Conservation (phyloP, 2,329 filamentous ascomycete genomes). For the Xylariaceae sp. region DNA sequence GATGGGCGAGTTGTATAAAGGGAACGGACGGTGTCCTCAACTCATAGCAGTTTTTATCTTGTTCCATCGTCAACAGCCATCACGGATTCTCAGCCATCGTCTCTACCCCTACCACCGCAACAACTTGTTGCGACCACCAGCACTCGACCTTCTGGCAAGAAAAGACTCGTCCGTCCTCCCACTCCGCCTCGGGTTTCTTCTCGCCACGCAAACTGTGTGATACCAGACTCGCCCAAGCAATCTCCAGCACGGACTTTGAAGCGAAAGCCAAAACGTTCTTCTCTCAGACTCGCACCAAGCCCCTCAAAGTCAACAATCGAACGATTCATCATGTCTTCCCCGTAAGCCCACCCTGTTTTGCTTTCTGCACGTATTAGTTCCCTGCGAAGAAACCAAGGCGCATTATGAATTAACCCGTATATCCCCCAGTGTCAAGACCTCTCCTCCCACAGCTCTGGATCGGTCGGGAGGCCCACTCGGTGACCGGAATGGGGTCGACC, state of each 20-base stretch:
- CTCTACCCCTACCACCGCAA: constrained; percentile 9
- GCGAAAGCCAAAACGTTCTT: constrained; percentile 36
- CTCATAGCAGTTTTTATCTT: constrained; percentile 18
- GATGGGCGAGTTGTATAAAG: constrained; percentile 34
- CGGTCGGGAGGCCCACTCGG: constrained; percentile 24
- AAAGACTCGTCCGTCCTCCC: constrained; percentile 27
- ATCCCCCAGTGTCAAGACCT: constrained; percentile 32
- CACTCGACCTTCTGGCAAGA: constrained; percentile 14
- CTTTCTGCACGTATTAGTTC: background rate
- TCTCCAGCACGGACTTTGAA: constrained; percentile 24
- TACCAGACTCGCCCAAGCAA: constrained; percentile 10
- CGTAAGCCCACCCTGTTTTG: constrained; percentile 25
- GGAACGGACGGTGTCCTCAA: constrained; percentile 13
- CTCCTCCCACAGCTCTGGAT: constrained; percentile 29
- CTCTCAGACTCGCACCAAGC: constrained; percentile 29
- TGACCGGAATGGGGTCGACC: constrained; percentile 1
- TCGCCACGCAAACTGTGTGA: constrained; percentile 21
- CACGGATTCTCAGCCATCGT: constrained; percentile 17
- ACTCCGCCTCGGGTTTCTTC: constrained; percentile 36
- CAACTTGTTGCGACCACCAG: constrained; percentile 11
- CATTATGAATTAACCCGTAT: constrained; percentile 14
- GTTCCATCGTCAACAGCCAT: constrained; percentile 24
- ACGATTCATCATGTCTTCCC: constrained; percentile 36
- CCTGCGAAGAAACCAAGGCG: background rate
- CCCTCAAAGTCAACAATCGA: background rate